These are phyloP conservation scores for Phytophthora tentaculata DNA, from an alignment of 352 stramenopile species.

Conservation along the genomic window DNA sequence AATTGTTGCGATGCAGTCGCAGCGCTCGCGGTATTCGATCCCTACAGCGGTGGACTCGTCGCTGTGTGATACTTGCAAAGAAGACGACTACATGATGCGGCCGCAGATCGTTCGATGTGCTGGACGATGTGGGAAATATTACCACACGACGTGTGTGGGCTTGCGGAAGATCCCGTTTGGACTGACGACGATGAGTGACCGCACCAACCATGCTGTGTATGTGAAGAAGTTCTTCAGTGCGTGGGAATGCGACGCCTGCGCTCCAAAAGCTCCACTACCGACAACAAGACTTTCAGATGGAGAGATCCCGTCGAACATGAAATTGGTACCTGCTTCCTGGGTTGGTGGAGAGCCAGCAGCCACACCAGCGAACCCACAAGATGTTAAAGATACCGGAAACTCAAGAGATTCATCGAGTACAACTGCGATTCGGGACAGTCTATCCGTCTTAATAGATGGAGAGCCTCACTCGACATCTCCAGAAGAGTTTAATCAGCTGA, in stretches of 20 bases:
- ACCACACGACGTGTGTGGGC: slow-evolving; percentile 80
- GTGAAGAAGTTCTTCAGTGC: slow-evolving; percentile 86
- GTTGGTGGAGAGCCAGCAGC: slow-evolving; percentile 26
- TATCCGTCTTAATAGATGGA: slow-evolving; percentile 12
- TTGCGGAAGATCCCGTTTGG: slow-evolving; percentile 84
- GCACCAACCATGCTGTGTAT: slow-evolving; percentile 80
- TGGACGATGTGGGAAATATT: slow-evolving; percentile 55
- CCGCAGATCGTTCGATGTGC: slow-evolving; percentile 72
- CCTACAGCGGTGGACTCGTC: slow-evolving; percentile 37
- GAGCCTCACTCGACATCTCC: slow-evolving; percentile 14
- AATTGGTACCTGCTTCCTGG: slow-evolving; percentile 53
- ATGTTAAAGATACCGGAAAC: slow-evolving; percentile 20
- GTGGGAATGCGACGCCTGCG: slow-evolving; percentile 75
- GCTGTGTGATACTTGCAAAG: slow-evolving; percentile 64
- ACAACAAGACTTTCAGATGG: slow-evolving; percentile 1
- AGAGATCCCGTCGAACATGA: slow-evolving; percentile 52
- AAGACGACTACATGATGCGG: slow-evolving; percentile 87
- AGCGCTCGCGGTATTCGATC: slow-evolving; percentile 57
- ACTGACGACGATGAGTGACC: slow-evolving; percentile 82
- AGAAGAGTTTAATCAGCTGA: slow-evolving; percentile 64
- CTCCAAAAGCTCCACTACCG: slow-evolving; percentile 21
- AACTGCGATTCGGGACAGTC: not conserved
- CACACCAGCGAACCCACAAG: slow-evolving; percentile 33
- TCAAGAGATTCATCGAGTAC: not conserved
- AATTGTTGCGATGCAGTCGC: slow-evolving; percentile 76